phyloP scores from a whole-genome alignment of 1,139 yeast species.

The Hyphopichia wangnamkhiaoensis region DNA sequence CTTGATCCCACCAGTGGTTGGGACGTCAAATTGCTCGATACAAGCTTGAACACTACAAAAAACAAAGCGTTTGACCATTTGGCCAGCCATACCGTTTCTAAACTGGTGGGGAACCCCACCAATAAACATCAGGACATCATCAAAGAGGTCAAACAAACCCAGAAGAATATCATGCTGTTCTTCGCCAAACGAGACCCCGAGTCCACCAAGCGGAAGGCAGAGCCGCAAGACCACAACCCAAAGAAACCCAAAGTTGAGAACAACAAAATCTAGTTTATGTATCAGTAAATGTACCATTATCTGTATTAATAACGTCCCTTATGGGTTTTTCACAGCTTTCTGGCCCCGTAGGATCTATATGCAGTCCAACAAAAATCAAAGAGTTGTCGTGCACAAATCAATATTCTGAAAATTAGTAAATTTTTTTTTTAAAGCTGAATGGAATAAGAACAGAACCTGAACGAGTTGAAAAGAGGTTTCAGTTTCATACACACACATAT shows the following conservation, averaged over 20 bases:
- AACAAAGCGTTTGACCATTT: conserved; percentile 45
- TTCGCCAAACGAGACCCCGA: conserved; percentile 13
- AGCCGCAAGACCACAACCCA: conserved; percentile 5
- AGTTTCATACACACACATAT: too few relatives aligned
- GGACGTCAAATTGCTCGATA: conserved; percentile 35
- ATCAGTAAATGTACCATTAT: too few relatives aligned
- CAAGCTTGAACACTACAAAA: conserved; percentile 34
- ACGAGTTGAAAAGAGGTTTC: too few relatives aligned
- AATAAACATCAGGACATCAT: conserved; percentile 50
- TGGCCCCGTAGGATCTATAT: too few relatives aligned
- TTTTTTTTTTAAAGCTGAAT: too few relatives aligned
- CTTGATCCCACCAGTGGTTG: conserved; percentile 48
- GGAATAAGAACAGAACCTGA: too few relatives aligned
- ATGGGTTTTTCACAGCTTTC: too few relatives aligned
- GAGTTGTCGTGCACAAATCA: too few relatives aligned
- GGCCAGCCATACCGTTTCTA: conserved; percentile 56
- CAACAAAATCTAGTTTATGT: too few relatives aligned
- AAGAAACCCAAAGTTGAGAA: conserved; percentile 1
- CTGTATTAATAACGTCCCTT: too few relatives aligned
- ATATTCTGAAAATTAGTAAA: too few relatives aligned
- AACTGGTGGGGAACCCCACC: conserved; percentile 64
- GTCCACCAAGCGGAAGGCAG: conserved; percentile 6
- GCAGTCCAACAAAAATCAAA: too few relatives aligned
- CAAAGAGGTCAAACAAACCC: conserved; percentile 23
- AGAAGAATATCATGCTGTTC: conserved; percentile 29